Base-by-base conservation (phyloP, 768 basidiomycete species). In the Amylocystis lapponica region DNA sequence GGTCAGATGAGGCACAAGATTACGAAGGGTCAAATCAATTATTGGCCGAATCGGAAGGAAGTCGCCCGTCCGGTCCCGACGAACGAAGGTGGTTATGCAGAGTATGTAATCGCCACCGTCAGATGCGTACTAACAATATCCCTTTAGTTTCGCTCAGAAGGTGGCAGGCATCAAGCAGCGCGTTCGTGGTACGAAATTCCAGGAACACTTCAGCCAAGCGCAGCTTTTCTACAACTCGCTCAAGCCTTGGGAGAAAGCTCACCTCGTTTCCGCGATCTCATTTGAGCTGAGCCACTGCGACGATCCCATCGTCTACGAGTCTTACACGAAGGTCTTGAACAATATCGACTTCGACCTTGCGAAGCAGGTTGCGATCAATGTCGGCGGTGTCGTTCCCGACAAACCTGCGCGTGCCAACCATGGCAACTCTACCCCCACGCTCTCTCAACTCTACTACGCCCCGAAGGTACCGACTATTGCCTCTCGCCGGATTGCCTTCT, bases 201-300 rank as follows among this genome's bases (percentile, higher is more conserved):
- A 80, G 55, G 90, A 93, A 58, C 82, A 87, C 52, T 82, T 72
- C 70, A 66, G 63, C 43, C 92, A 95, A 55, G 79, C 78, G 8
- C 80, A 81, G 49, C 67, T 92, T 2, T 94, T 93, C 72, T 82
- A 78, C 65, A 93, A 95, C 65, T 93, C 89, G 5, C 72, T 94
- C 36, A 54, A 73, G 2, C 53, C 67, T 0, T 59, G 77, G 43
- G 92, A 94, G 68, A 79, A 83, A 63, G 48, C 65, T n/a, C 88
- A 93, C 59, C 66, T 92, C 23, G 64, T 78, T 37, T 56, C 65
- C 4, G 90, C 87, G 4, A 70, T 87, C 45, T 76, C 79, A 11
- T 94, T 95, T 59, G 91, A 93, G 64, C 71, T 95, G 26, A 80
- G 79, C 45, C 88, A 92, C 56, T 86, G 84, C 62, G 83, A 88